Evolutionary conservation across 129 eudicot species (phyloP).

Genomic region (Helianthus annuus): DNA sequence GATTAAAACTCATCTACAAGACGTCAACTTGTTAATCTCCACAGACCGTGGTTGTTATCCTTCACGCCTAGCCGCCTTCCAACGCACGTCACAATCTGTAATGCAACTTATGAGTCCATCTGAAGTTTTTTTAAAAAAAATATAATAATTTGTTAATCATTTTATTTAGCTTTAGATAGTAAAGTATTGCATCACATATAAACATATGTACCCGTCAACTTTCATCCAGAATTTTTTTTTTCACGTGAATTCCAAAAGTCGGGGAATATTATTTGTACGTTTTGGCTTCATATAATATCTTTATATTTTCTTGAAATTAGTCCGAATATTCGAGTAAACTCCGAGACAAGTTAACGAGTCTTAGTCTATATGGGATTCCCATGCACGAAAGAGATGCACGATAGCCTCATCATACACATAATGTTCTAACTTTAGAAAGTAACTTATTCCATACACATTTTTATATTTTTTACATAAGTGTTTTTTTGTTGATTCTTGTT

Average conservation of each 20-base stretch:
- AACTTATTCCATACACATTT: not conserved
- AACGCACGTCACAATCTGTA: too few relatives aligned
- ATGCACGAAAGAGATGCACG: not conserved
- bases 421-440: not conserved
- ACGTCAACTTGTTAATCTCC: too few relatives aligned
- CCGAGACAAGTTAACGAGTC: slow-evolving; percentile 11
- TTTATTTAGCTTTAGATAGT: too few relatives aligned
- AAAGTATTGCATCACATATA: not conserved
- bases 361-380: not conserved
- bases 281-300: not conserved
- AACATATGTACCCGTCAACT: not conserved
- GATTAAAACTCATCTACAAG: too few relatives aligned
- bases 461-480: not conserved
- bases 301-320: not conserved
- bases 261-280: slow-evolving; percentile 6
- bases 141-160: too few relatives aligned
- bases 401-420: not conserved
- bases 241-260: not conserved
- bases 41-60: too few relatives aligned
- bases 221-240: not conserved
- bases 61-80: too few relatives aligned
- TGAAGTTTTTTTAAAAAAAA: too few relatives aligned
- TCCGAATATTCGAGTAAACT: slow-evolving; percentile 5
- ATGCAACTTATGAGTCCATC: too few relatives aligned
- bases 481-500: not conserved